Base-by-base conservation (phyloP, 441 rosid species). In the Brassica hybrid region DNA sequence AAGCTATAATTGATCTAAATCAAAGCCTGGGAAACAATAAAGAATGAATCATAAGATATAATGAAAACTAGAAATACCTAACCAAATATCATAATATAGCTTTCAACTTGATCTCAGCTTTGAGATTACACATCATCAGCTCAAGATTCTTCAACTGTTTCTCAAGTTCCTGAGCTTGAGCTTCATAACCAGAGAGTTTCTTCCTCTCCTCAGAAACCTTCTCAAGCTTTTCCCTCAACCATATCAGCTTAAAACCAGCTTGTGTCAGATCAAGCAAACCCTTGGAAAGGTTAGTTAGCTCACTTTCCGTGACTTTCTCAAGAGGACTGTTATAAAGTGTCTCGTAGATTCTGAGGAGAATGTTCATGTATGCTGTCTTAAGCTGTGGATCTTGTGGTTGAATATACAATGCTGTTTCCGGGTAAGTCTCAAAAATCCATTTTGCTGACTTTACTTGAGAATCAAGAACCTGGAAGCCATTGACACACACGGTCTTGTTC, bases 321-420 rank as follows among this genome's bases (percentile, higher is more conserved):
- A 38, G 27, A 38, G 52, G n/a, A 18, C 52, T 65, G 16, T 65
- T 9, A 65, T 65, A 38, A 4, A 65, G 52, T 36, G 4, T 65
- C 68, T 38, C 68, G 52, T 65, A 65, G 30, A 65, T 65, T 65
- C 52, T 36, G 27, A 65, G 27, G 27, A 36, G 52, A 65, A 36
- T 65, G 27, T 65, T 65, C 52, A 65, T 65, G 68, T 65, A 65
- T 65, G 52, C 52, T 38, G 50, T 65, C 68, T 65, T 36, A 36
- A 65, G 52, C 52, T 36, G 16, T 65, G 52, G 68, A 18, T 36
- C 52, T 65, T 38, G 68, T 65, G 68, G 68, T 2, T 5, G 52
- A 65, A 65, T 65, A 65, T 36, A 18, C 27, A 65, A 65, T 9
- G 68, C 68, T 10, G 68, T 65, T 4, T 65, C 50, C 12, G 68